phyloP scores from a whole-genome alignment of 192 early-diverging fungal genomes.

The Dissophora ornata region DNA sequence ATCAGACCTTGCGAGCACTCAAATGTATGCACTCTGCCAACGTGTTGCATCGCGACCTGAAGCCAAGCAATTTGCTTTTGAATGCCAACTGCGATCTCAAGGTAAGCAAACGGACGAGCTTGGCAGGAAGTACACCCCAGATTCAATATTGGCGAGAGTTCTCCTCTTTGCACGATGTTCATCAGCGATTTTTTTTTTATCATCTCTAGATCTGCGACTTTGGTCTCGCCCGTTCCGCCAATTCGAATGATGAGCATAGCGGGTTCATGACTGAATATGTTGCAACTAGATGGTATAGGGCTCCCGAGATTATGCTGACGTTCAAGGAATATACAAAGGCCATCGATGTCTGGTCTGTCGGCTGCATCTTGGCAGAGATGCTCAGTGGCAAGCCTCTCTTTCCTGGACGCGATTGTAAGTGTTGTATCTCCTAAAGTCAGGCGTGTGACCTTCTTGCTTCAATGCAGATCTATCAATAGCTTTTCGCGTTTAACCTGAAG shows the following conservation, averaged over 20 bases:
- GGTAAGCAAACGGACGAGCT: constrained; percentile 35
- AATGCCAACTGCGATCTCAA: constrained; percentile 94
- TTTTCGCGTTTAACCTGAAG: too few species aligned
- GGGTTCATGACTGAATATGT: constrained; percentile 98
- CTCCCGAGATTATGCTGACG: constrained; percentile 96
- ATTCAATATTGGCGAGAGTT: not conserved
- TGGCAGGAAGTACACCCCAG: too few species aligned
- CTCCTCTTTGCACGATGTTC: not conserved
- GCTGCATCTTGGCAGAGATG: constrained; percentile 90
- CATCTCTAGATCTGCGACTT: constrained; percentile 99
- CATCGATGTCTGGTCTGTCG: constrained; percentile 93
- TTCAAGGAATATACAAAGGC: constrained; percentile 99
- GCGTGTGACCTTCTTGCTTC: not conserved
- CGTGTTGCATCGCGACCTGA: constrained; percentile 97
- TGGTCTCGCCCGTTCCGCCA: constrained; percentile 93
- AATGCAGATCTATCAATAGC: too few species aligned
- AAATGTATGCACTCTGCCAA: constrained; percentile 99
- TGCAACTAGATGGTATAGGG: constrained; percentile 94
- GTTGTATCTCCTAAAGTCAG: too few species aligned
- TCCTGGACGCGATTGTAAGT: constrained; percentile 79
- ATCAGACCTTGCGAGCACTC: constrained; percentile 95
- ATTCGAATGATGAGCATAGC: constrained; percentile 82
- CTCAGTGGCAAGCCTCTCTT: constrained; percentile 84
- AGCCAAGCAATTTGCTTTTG: constrained; percentile 91
- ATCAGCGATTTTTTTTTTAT: too few species aligned